These are phyloP conservation scores for Polygonum maritimum DNA, from an alignment of 148 eudicot species.

Conservation along the genomic window DNA sequence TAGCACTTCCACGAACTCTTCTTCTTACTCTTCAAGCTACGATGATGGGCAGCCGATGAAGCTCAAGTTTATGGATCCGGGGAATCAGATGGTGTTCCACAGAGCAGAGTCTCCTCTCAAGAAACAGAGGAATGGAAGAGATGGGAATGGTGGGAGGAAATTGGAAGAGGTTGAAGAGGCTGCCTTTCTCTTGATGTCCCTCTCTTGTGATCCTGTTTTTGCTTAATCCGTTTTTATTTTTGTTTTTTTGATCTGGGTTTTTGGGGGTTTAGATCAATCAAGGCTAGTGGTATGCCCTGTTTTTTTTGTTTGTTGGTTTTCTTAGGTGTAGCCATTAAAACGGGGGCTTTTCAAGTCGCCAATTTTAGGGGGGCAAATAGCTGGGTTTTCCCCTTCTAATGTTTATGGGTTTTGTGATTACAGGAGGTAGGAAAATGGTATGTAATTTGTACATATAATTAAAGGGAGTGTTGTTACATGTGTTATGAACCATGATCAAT, in stretches of 20 bases:
- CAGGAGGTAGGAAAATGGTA: not conserved
- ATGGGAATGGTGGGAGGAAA: not conserved
- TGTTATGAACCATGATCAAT: too few species aligned
- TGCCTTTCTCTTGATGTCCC: constrained; percentile 13
- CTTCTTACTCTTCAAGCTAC: not conserved
- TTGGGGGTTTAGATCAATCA: not conserved
- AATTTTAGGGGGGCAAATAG: not conserved
- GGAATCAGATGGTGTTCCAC: constrained; percentile 15
- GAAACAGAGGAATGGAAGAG: constrained; percentile 21
- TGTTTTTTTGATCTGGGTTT: too few species aligned
- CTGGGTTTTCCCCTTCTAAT: not conserved
- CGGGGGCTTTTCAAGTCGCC: not conserved
- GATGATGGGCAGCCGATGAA: constrained; percentile 15
- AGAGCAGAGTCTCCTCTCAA: constrained; percentile 9
- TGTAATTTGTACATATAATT: not conserved
- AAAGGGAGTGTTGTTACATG: not conserved
- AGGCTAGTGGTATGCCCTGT: not conserved
- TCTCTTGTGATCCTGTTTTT: constrained; percentile 13
- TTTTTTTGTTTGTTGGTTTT: not conserved
- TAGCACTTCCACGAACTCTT: not conserved
- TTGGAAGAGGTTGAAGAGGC: constrained; percentile 15
- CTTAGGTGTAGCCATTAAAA: not conserved
- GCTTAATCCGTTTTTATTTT: not conserved
- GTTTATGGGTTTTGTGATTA: not conserved
- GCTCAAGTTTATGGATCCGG: constrained; percentile 17